Conservation (phyloP, 1,284 basidiomycete species). For the Exobasidium rhododendri region DNA sequence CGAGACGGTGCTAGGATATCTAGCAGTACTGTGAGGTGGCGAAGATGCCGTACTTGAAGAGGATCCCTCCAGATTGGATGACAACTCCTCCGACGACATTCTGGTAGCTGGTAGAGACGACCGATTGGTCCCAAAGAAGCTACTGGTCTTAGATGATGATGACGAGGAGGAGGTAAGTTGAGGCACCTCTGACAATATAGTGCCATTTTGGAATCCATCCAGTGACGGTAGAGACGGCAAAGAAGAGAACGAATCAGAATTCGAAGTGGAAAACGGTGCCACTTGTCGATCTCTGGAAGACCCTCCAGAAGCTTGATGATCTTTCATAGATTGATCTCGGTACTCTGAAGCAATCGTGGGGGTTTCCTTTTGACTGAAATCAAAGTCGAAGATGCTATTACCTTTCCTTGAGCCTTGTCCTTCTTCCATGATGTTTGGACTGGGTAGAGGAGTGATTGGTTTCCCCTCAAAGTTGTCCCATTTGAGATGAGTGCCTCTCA, state of each 20-base stretch:
- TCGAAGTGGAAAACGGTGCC: background rate
- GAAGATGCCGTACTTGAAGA: background rate
- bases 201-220: background rate
- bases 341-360: too few relatives aligned
- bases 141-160: conserved; percentile 31
- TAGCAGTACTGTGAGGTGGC: background rate
- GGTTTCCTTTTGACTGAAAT: background rate
- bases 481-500: conserved; percentile 9
- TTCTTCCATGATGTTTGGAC: conserved; percentile 22
- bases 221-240: background rate
- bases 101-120: conserved; percentile 23
- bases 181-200: background rate
- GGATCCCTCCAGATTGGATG: background rate
- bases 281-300: background rate
- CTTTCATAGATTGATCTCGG: background rate
- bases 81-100: conserved; percentile 20
- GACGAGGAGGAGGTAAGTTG: background rate
- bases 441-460: conserved; percentile 46
- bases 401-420: background rate
- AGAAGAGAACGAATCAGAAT: background rate
- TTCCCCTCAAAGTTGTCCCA: conserved; percentile 52
- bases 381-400: background rate
- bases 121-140: conserved; percentile 36
- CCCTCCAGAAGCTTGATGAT: background rate
- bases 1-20: conserved; percentile 1